Percentiles rank a stretch among this genome's conserved stretches.
These are phyloP conservation scores for Epichloe typhina DNA, from an alignment of 2,329 filamentous ascomycete genomes.

Conservation along the genomic window DNA sequence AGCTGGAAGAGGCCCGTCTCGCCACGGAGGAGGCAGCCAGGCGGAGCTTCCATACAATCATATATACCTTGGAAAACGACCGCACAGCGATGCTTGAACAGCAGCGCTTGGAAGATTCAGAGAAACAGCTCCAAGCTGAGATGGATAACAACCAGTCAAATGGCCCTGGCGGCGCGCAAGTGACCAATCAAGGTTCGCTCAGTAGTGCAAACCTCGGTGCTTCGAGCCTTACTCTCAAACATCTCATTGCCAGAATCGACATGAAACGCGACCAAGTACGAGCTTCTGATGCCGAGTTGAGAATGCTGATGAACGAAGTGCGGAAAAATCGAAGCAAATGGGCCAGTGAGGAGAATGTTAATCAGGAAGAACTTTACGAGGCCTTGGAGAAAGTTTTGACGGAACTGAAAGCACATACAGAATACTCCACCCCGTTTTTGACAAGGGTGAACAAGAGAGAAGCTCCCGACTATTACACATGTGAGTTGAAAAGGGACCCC, in stretches of 20 bases:
- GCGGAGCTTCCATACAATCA: constrained; percentile 81
- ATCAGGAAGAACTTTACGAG: constrained; percentile 96
- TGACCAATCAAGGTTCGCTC: constrained; percentile 70
- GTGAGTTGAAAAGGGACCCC: constrained; percentile 37
- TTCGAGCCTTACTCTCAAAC: constrained; percentile 90
- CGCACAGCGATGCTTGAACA: constrained; percentile 95
- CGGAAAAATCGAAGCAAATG: constrained; percentile 97
- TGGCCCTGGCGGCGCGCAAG: constrained; percentile 31
- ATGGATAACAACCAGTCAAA: constrained; percentile 54
- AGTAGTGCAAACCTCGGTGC: constrained; percentile 91
- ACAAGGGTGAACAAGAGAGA: constrained; percentile 94
- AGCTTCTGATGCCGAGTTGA: constrained; percentile 84
- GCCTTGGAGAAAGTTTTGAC: constrained; percentile 92
- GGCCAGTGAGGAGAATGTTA: constrained; percentile 94
- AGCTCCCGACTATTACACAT: constrained; percentile 84
- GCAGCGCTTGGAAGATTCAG: constrained; percentile 89
- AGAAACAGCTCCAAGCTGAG: constrained; percentile 90
- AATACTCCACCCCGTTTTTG: constrained; percentile 93
- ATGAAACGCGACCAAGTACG: constrained; percentile 79
- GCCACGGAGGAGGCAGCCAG: constrained; percentile 83
- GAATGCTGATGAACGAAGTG: constrained; percentile 91
- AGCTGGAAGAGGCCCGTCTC: constrained; percentile 82
- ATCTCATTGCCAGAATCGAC: constrained; percentile 91
- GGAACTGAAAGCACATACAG: constrained; percentile 91
- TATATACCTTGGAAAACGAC: constrained; percentile 92